Base-by-base conservation (phyloP, 2,329 filamentous ascomycete genomes). In the Diaporthe eres region DNA sequence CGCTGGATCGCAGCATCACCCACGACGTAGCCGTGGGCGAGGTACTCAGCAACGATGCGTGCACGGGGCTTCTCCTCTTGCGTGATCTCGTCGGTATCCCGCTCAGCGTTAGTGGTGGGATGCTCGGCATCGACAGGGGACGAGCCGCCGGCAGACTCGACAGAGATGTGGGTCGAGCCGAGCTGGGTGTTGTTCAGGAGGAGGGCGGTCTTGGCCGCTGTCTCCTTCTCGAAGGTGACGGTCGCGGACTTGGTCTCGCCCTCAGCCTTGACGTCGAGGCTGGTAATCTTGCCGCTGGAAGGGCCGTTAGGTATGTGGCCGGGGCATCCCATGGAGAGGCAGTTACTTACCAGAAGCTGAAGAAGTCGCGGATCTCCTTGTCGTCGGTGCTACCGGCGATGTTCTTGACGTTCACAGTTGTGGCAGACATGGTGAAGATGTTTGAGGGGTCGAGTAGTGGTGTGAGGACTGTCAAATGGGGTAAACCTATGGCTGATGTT, bases 41-140 rank as follows among this genome's bases (percentile, higher is more conserved):
- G 93, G 85, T 98, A 98, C 87, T 99, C 97, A 79, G 97, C 97
- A 70, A 98, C 86, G 84, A 99, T 98, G 81, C 97, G 95, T 55
- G 94, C 92, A 81, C 96, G 94, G 22, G 97, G 97, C 90, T 99
- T 99, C 88, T 98, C 95, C 86, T 99, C 97, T 84, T 99, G 97
- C 19, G 93, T 92, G 81, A 98, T 92, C 80, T 95, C 91, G 80
- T 95, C 89, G 71, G 86, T 86, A 82, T 91, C 88, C 76, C 88
- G 88, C 76, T 92, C 90, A 75, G 86, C 85, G 79, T 90, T 89
- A 76, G 88, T 87, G 76, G 87, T 88, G 49, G 87, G 84, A 77
- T 88, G 87, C 65, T 90, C 86, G 73, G 88, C 86, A 78, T 94
- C 91, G 70, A 90, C 90, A 71, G 89, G 87, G 71, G 91, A 86